A percentile compares a stretch with the other conserved stretches of the same genome.
Evolutionary conservation across 1,284 basidiomycete species (phyloP).

Genomic region (Sporisorium reilianum): DNA sequence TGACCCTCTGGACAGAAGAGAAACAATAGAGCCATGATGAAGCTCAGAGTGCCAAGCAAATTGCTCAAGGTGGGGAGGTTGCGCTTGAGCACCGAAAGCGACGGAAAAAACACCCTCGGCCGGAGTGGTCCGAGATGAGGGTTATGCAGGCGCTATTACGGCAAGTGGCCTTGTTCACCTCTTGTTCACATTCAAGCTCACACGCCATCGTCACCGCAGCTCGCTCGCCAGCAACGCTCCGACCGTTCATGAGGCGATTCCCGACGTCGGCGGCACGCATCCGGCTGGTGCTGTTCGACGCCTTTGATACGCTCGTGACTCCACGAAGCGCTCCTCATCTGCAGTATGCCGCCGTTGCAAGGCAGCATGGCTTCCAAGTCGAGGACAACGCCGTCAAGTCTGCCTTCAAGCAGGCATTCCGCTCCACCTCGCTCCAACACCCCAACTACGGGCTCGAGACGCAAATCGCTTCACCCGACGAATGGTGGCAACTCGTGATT

Average conservation of each 20-base stretch:
- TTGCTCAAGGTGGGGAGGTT: not conserved
- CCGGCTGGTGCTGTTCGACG: constrained; percentile 51
- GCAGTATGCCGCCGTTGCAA: constrained; percentile 45
- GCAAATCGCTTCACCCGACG: constrained; percentile 40
- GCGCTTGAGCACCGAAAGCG: not conserved
- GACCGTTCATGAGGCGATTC: constrained; percentile 13
- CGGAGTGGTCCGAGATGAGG: no score
- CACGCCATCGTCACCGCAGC: not conserved
- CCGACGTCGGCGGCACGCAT: constrained; percentile 25
- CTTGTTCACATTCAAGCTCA: no score
- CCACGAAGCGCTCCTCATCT: constrained; percentile 45
- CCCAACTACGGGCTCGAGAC: constrained; percentile 51
- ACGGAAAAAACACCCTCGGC: no score
- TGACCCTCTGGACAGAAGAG: not conserved
- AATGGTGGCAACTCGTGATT: constrained; percentile 56
- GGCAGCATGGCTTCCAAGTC: constrained; percentile 26
- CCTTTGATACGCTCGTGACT: constrained; percentile 55
- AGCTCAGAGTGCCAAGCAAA: not conserved
- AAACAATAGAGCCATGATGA: not conserved
- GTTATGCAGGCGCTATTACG: no score
- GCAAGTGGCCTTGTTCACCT: not conserved
- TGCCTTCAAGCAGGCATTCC: constrained; percentile 51
- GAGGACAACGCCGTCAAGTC: constrained; percentile 26
- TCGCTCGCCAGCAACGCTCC: not conserved
- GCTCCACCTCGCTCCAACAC: constrained; percentile 25